A percentile compares a stretch with the other conserved stretches of the same genome.
These are phyloP conservation scores for Symbiodinium pilosum DNA, from an alignment of 73 alveolate genomes.

Conservation along the genomic window DNA sequence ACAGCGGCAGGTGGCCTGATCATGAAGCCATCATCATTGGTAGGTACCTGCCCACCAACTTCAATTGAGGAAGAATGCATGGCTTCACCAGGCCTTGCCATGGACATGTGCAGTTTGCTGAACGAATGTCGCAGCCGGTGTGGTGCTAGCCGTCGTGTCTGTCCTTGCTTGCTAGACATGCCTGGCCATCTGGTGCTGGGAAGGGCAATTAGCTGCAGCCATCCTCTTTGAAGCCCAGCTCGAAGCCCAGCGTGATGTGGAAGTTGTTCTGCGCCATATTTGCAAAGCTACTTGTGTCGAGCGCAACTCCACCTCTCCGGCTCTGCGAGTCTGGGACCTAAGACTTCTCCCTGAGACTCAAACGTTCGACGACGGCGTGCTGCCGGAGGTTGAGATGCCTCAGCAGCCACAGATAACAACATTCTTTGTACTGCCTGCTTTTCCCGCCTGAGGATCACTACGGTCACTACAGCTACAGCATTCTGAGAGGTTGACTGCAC, in stretches of 20 bases:
- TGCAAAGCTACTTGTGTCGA: too few species aligned
- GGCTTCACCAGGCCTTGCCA: not conserved
- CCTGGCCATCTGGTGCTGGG: not conserved
- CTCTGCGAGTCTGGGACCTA: too few species aligned
- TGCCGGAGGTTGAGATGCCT: conserved; percentile 75
- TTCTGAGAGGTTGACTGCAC: conserved; percentile 3
- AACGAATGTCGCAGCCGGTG: not conserved
- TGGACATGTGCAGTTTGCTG: not conserved
- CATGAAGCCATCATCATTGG: conserved; percentile 74
- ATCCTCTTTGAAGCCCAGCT: not conserved
- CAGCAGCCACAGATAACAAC: too few species aligned
- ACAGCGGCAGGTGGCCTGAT: conserved; percentile 21
- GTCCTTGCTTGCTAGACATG: not conserved
- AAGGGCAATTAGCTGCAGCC: too few species aligned
- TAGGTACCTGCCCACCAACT: conserved; percentile 24
- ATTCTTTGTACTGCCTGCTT: not conserved
- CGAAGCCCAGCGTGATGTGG: not conserved
- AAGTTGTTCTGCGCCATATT: not conserved
- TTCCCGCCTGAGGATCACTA: not conserved
- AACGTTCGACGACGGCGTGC: conserved; percentile 60
- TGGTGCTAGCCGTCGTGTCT: not conserved
- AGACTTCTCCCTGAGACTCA: not conserved
- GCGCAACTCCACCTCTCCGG: too few species aligned
- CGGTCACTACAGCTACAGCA: not conserved
- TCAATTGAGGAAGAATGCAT: not conserved